A percentile compares a stretch with the other conserved stretches of the same genome.
Conservation (phyloP, 2,329 filamentous ascomycete species). For the Fusarium tjaetaba region DNA sequence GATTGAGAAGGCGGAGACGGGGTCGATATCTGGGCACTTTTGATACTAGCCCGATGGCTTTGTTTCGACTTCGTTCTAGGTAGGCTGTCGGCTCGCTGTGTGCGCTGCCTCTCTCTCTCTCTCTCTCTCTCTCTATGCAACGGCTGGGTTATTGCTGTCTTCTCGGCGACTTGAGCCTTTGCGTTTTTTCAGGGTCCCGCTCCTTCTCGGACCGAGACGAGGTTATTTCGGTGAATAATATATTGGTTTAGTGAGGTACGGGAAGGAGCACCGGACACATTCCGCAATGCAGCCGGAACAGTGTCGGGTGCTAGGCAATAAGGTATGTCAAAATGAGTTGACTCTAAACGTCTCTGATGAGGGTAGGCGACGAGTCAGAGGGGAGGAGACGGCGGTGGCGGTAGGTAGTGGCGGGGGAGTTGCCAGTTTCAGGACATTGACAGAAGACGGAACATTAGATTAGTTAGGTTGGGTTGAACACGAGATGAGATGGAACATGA, state of each 20-base stretch:
- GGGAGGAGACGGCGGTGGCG: slow-evolving; percentile 1
- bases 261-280: neutral
- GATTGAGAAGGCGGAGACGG: slow-evolving; percentile 17
- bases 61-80: slow-evolving; percentile 19
- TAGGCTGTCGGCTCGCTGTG: neutral
- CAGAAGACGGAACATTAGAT: neutral
- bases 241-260: neutral
- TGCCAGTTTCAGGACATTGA: slow-evolving; percentile 26
- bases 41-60: slow-evolving; percentile 18
- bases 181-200: slow-evolving; percentile 25
- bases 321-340: neutral
- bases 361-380: slow-evolving; percentile 2
- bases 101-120: neutral
- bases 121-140: neutral
- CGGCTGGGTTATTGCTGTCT: neutral
- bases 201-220: slow-evolving; percentile 34
- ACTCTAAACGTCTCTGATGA: neutral
- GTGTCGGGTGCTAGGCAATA: neutral
- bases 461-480: slow-evolving; percentile 1
- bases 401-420: slow-evolving; percentile 12
- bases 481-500: slow-evolving; percentile 16
- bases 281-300: slow-evolving; percentile 13
- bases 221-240: slow-evolving; percentile 13
- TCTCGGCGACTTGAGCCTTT: slow-evolving; percentile 14
- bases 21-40: slow-evolving; percentile 23